Base-by-base conservation (phyloP, 2,329 filamentous ascomycete species). In the Diaporthe citrichinensis region DNA sequence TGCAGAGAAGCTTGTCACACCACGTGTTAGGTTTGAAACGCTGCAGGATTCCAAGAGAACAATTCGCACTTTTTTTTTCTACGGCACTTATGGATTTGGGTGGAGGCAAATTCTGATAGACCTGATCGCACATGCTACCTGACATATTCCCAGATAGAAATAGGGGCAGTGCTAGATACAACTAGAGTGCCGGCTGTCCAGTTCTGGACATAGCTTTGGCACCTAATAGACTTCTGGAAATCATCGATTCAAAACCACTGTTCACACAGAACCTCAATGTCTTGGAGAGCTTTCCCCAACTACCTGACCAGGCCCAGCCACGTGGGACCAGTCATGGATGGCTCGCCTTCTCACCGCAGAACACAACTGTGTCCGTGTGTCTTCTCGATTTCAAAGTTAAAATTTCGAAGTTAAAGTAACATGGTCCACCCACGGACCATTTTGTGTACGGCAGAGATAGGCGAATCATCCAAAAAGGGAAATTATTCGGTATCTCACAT, bases 151-250 rank as follows among this genome's bases (percentile, higher is more conserved):
- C 23, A 46, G 15, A 65, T n/a, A 65, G 61, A 65, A 25, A 1
- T 23, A n/a, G 61, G 41, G 41, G 25, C 61, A 67, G 61, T 34
- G 61, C 61, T 49, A 36, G 28, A 49, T 46, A 49, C 41, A 36
- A 10, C 41, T 34, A 34, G 61, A 36, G 41, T 49, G 28, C 41
- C 12, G 39, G 39, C 17, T 65, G 8, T 23, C 41, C 28, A 23
- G 25, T 23, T 31, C 15, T 65, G 25, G 61, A 67, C 1, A 49
- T 44, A 23, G 10, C 17, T 49, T 23, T 49, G 28, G 41, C 41
- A 67, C 28, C 12, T 9, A 49, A 44, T 44, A 67, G 28, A 67
- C 41, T 67, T 49, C 1, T 31, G 41, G 28, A 67, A 8, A 67
- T n/a, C 12, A 67, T 67, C n/a, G 23, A 49, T 15, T n/a, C 41